Conservation (phyloP, 169 alveolate genomes). For the Eimeria brunetti region DNA sequence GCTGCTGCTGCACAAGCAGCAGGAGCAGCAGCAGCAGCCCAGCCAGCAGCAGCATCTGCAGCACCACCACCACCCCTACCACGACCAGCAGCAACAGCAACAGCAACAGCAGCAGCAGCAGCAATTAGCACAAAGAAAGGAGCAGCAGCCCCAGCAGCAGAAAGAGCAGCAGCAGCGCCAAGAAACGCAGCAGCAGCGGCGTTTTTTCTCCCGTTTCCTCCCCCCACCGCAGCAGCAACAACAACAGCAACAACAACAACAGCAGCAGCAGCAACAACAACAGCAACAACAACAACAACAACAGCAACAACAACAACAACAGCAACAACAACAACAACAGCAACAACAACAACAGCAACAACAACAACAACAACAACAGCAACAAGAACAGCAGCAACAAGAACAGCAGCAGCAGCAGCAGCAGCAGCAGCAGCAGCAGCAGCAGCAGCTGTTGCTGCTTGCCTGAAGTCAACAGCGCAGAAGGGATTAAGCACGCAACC, state of each 20-base stretch:
- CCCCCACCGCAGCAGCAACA: no score
- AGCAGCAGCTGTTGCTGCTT: background rate
- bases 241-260: no score
- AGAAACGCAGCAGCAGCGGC: no score
- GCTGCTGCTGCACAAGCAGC: no score
- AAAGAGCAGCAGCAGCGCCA: no score
- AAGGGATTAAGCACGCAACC: conserved; percentile 83
- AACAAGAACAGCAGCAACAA: background rate
- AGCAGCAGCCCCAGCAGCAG: no score
- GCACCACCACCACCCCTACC: no score
- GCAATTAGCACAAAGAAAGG: no score
- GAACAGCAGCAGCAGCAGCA: background rate
- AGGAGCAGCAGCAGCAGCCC: no score
- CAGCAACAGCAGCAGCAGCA: background rate
- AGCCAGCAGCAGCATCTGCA: background rate
- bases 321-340: background rate
- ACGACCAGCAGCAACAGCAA: no score
- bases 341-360: background rate
- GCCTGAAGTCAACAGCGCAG: conserved; percentile 94
- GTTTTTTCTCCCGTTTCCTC: no score
- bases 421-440: background rate
- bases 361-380: background rate
- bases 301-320: background rate
- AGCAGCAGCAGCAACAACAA: background rate
- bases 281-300: background rate